These are phyloP conservation scores for Chalaropsis ovoidea DNA, from an alignment of 2,329 filamentous ascomycete genomes.

Conservation along the genomic window DNA sequence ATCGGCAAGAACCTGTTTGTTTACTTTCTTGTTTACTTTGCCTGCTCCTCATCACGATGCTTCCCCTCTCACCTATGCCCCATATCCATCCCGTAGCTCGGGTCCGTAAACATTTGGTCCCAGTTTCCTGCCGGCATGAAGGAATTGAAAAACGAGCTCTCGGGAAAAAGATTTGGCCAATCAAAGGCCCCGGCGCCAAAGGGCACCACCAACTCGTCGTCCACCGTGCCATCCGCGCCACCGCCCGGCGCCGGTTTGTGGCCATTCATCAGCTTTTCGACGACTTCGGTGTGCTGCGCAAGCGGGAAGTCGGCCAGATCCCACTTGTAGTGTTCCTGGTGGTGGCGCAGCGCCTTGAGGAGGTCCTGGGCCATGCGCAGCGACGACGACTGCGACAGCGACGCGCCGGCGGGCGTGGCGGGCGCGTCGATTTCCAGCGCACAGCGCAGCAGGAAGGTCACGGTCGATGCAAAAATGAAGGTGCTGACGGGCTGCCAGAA, in stretches of 20 bases:
- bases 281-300: constrained; percentile 38
- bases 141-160: constrained; percentile 23
- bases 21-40: neutral
- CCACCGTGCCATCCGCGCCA: neutral
- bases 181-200: constrained; percentile 24
- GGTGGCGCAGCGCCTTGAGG: constrained; percentile 34
- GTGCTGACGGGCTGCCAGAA: constrained; percentile 43
- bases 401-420: constrained; percentile 28
- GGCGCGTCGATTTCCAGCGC: constrained; percentile 37
- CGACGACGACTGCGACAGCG: constrained; percentile 34
- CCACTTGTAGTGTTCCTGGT: constrained; percentile 37
- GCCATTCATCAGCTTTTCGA: constrained; percentile 36
- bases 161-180: constrained; percentile 23
- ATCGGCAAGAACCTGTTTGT: neutral
- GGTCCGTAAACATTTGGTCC: constrained; percentile 28
- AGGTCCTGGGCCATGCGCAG: constrained; percentile 38
- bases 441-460: constrained; percentile 42
- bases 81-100: neutral
- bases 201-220: constrained; percentile 13
- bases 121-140: constrained; percentile 18
- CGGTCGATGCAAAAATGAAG: constrained; percentile 41
- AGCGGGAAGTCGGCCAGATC: constrained; percentile 44
- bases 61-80: constrained; percentile 32
- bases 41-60: neutral
- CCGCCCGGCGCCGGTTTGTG: constrained; percentile 13